These are phyloP conservation scores for Coprinellus micaceus DNA, from an alignment of 768 basidiomycete genomes.

Conservation along the genomic window DNA sequence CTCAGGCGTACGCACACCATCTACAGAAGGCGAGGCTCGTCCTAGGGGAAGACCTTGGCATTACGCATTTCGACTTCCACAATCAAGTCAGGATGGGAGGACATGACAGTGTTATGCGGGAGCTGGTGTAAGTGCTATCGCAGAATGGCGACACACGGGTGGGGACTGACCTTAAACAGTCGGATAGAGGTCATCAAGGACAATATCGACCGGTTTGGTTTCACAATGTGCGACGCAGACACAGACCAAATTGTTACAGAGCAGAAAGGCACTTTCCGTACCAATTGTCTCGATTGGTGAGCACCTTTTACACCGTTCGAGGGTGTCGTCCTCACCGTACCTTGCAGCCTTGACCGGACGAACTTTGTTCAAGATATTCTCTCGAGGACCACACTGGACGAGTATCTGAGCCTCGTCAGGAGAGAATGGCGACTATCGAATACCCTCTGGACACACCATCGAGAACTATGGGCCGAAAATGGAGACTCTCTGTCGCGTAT, in stretches of 20 bases:
- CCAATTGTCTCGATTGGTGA: constrained; percentile 94
- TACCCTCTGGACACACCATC: constrained; percentile 80
- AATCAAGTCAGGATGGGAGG: constrained; percentile 74
- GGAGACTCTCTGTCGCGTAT: constrained; percentile 90
- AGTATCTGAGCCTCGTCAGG: constrained; percentile 76
- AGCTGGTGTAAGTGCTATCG: constrained; percentile 65
- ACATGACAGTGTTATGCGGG: constrained; percentile 79
- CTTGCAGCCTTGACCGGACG: constrained; percentile 82
- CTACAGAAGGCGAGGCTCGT: constrained; percentile 60
- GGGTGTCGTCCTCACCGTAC: constrained; percentile 3
- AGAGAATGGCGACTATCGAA: constrained; percentile 70
- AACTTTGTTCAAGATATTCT: constrained; percentile 97
- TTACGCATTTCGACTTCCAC: constrained; percentile 96
- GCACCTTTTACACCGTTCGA: constrained; percentile 14
- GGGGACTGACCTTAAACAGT: constrained; percentile 32
- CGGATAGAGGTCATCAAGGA: constrained; percentile 55
- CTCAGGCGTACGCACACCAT: constrained; percentile 79
- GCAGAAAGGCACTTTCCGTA: constrained; percentile 89
- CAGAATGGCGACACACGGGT: no score
- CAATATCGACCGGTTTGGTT: constrained; percentile 78
- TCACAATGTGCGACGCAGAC: constrained; percentile 71
- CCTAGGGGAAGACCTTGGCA: constrained; percentile 64
- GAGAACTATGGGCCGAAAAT: constrained; percentile 96
- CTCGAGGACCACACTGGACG: constrained; percentile 74
- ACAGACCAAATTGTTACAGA: constrained; percentile 74